Evolutionary conservation across 371 early-diverging fungal genomes (phyloP), one percentile per base, ranked within the genome.

Genomic region (Circinella umbellata): DNA sequence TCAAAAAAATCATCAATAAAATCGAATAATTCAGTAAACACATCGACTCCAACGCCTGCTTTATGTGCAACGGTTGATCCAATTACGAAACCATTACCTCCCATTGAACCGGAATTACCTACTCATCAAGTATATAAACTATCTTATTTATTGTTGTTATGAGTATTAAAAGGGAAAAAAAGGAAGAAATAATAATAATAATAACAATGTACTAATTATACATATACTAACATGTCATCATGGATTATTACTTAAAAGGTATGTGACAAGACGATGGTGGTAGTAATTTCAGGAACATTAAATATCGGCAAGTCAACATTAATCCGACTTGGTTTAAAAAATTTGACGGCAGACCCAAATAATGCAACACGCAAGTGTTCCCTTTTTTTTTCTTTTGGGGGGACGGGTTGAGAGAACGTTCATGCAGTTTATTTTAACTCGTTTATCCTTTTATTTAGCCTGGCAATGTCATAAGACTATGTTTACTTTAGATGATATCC

Each of bases 281-380:
- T 81, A 59, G 76, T 74, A 37, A 73, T 81, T 53, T 66, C 69
- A 64, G 82, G 82, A 6, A 69, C 73, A 14, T 38, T 69, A 27
- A 78, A 80, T 59, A 64, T 80, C 51, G 82, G 80, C 51, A 82
- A 80, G 57, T 78, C 82, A 34, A 76, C 82, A 4, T 63, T 81
- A 55, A 81, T 81, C 38, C 69, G 73, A 39, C 66, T 77, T 48
- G 80, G 78, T 15, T 53, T 76, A 53, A 73, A 77, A 64, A 66
- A 75, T 61, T 70, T 75, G 66, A 67, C 64, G 61, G 61, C 70
- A 38, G 69, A 75, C 51, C 69, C 75, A 59, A 72, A 69, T 53
- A 63, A 63, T 61, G 64, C 74, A 70, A 63, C 63, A 63, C 67
- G 78, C 76, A 80, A 73, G 49, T 61, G 34, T 38, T 61, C 42